Percentiles rank a stretch among this genome's conserved stretches.
Evolutionary conservation across 768 basidiomycete species (phyloP).

Genomic region (Boletus subcaerulescens): DNA sequence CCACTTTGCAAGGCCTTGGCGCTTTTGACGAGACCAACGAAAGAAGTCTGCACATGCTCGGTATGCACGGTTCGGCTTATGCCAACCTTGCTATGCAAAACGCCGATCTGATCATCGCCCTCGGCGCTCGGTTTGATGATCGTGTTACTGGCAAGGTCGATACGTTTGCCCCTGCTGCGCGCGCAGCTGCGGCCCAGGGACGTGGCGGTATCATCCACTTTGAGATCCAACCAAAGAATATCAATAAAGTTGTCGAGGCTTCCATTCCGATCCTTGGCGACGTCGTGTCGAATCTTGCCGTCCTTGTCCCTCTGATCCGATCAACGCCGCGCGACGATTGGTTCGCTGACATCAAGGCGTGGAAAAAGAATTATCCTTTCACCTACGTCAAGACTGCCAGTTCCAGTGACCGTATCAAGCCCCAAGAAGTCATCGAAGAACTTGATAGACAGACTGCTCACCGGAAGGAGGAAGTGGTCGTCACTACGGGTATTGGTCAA

Average conservation of each 20-base stretch:
- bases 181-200: constrained; percentile 78
- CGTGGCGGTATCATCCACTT: constrained; percentile 98
- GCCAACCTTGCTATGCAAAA: constrained; percentile 98
- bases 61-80: constrained; percentile 97
- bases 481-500: constrained; percentile 96
- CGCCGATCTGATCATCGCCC: constrained; percentile 96
- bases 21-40: constrained; percentile 90
- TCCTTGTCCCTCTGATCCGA: constrained; percentile 78
- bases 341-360: constrained; percentile 77
- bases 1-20: constrained; percentile 94
- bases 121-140: constrained; percentile 96
- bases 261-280: constrained; percentile 93
- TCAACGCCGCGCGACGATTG: constrained; percentile 65
- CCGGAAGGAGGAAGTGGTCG: constrained; percentile 81
- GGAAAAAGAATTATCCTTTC: constrained; percentile 92
- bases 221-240: constrained; percentile 97
- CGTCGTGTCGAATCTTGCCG: constrained; percentile 77
- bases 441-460: constrained; percentile 76
- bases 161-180: constrained; percentile 88
- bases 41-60: constrained; percentile 92
- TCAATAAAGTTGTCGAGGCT: constrained; percentile 98
- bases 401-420: constrained; percentile 77
- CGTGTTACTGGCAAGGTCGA: constrained; percentile 92
- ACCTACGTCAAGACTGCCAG: constrained; percentile 64
- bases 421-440: constrained; percentile 95